Percentiles rank a stretch among this genome's conserved stretches.
phyloP scores from a whole-genome alignment of 2,329 filamentous ascomycete genomes.

The Coniochaeta sp. region DNA sequence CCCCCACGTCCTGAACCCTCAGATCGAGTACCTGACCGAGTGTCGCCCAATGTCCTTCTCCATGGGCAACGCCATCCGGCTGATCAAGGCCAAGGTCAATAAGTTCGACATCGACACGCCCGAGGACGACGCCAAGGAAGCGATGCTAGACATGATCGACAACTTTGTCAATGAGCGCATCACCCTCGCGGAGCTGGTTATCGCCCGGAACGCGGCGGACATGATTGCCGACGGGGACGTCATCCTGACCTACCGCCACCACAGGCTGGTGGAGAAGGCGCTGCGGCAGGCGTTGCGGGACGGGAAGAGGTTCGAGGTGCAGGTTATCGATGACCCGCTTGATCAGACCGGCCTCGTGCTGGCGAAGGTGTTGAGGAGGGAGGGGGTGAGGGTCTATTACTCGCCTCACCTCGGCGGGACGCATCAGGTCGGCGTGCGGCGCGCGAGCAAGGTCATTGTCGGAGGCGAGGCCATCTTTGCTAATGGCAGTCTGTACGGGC shows the following conservation, averaged over 20 bases:
- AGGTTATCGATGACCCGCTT: conserved; percentile 67
- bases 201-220: conserved; percentile 65
- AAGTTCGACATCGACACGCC: conserved; percentile 81
- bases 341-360: conserved; percentile 48
- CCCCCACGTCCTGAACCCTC: conserved; percentile 81
- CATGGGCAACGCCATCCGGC: conserved; percentile 94
- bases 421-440: conserved; percentile 57
- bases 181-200: conserved; percentile 77
- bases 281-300: conserved; percentile 62
- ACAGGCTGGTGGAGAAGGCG: conserved; percentile 76
- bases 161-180: conserved; percentile 86
- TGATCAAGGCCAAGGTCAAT: conserved; percentile 87
- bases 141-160: conserved; percentile 75
- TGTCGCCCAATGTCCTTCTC: conserved; percentile 94
- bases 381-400: conserved; percentile 74
- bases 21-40: conserved; percentile 90
- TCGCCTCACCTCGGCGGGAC: conserved; percentile 69
- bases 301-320: conserved; percentile 73
- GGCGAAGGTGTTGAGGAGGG: conserved; percentile 58
- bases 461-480: conserved; percentile 93
- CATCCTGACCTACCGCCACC: conserved; percentile 80
- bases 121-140: conserved; percentile 73
- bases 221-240: conserved; percentile 75
- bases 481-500: conserved; percentile 84
- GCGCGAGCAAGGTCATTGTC: conserved; percentile 64